A percentile compares a stretch with the other conserved stretches of the same genome.
phyloP scores from a whole-genome alignment of 2,329 filamentous ascomycete species.

The Hypoxylon sp. region DNA sequence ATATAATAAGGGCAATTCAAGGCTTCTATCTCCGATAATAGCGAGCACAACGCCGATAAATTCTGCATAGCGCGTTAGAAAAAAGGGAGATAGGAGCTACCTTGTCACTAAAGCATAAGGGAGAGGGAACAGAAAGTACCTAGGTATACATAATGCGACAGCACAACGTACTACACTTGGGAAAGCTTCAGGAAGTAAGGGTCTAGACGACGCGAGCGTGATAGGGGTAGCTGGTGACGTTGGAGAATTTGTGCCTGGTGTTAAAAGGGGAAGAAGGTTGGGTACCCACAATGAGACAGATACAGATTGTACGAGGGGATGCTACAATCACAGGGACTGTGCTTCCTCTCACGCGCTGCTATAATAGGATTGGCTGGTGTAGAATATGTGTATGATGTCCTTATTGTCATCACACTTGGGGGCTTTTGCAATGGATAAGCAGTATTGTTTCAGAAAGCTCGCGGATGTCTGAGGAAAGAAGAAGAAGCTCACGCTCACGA shows the following conservation, averaged over 20 bases:
- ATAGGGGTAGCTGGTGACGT: neutral
- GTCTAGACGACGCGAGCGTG: neutral
- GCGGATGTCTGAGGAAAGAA: no score
- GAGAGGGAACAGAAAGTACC: neutral
- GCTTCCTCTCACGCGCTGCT: conserved; percentile 10
- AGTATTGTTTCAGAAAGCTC: neutral
- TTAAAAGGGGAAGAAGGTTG: neutral
- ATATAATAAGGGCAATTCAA: neutral
- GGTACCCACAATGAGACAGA: conserved; percentile 2
- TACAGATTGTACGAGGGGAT: neutral
- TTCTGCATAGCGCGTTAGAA: no score
- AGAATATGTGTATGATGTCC: neutral
- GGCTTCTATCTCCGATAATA: no score
- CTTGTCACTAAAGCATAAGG: neutral
- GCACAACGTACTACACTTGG: neutral
- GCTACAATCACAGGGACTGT: neutral
- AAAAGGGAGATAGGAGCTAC: neutral
- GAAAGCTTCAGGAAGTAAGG: neutral
- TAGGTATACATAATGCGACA: neutral
- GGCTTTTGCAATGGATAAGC: neutral
- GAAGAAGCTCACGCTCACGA: neutral
- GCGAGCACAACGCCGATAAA: no score
- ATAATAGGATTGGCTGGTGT: neutral
- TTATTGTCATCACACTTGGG: neutral
- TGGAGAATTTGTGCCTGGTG: neutral